Evolutionary conservation across 2,329 filamentous ascomycete genomes (phyloP), one percentile per base, ranked within the genome.

Genomic region (Verticillium longisporum): DNA sequence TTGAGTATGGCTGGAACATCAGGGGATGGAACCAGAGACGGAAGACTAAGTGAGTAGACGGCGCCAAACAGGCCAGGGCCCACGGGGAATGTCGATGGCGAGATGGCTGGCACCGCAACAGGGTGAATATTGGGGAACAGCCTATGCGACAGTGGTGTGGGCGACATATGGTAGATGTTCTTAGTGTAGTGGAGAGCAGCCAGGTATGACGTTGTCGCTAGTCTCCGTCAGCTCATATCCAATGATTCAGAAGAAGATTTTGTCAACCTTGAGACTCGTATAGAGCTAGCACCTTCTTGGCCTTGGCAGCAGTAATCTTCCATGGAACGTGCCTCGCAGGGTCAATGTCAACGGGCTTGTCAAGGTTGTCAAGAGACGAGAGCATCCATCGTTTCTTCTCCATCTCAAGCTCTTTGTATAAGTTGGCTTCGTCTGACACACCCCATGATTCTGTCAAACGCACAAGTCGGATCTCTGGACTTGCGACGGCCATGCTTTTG

Each of bases 351-450:
- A 62, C 61, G 1, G 69, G 65, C 36, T 77, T 76, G 41, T 77
- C 78, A 67, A 78, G 75, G 64, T 74, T 76, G 63, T 80, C 78
- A 59, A 89, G 72, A 1, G 79, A 79, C 33, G 81, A 85, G 37
- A 88, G 75, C 74, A 91, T 81, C 85, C 85, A 88, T 50, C 82
- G 73, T 66, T 85, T 83, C 68, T 83, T 83, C 63, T 83, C 80
- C 56, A 83, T 74, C 61, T 83, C 82, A 4, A 83, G 67, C 58
- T 82, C 79, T 65, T 77, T 76, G 66, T 80, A 82, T 21, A 83
- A 71, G 41, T 74, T 77, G 3, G 79, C 75, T 60, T 83, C 79
- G 0, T 73, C 70, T 13, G 77, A 73, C 26, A 70, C 72, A 10
- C 76, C 74, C 75, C 80, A 81, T 53, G 77, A 75, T 64, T 83